These are phyloP conservation scores for Trametes sp. DNA, from an alignment of 1,284 basidiomycete genomes.

Conservation along the genomic window DNA sequence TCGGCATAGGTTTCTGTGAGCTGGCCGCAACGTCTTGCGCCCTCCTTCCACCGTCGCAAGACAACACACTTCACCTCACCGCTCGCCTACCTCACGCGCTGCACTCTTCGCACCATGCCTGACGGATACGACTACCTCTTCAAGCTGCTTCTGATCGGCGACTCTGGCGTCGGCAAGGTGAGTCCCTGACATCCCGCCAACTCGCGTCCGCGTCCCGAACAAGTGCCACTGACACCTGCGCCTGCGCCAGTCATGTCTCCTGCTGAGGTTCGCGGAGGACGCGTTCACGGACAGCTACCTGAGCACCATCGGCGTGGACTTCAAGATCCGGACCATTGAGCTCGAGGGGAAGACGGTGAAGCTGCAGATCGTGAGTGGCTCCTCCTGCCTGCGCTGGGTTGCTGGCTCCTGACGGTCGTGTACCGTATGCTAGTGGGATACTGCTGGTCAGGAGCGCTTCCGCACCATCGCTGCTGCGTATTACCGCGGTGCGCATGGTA, in stretches of 20 bases:
- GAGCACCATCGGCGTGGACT: conserved; percentile 99
- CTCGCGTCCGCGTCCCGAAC: not conserved
- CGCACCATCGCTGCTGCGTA: conserved; percentile 98
- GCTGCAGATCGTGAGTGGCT: conserved; percentile 93
- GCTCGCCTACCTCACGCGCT: not conserved
- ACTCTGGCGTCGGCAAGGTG: conserved; percentile 97
- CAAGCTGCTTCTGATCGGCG: conserved; percentile 91
- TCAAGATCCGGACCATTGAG: conserved; percentile 99
- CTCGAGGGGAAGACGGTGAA: conserved; percentile 99
- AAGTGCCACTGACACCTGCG: not conserved
- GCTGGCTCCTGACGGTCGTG: not conserved
- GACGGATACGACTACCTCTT: conserved; percentile 98
- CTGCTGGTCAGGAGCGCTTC: conserved; percentile 97
- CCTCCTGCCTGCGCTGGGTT: too few relatives aligned
- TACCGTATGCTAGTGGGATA: conserved; percentile 81
- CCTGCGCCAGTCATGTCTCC: conserved; percentile 85
- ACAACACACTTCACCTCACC: not conserved
- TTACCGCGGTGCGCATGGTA: conserved; percentile 96
- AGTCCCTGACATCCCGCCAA: conserved; percentile 31
- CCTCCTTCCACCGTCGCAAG: not conserved
- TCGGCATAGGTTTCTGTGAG: conserved; percentile 21
- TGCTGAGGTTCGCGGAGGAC: conserved; percentile 99
- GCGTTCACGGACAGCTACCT: conserved; percentile 99
- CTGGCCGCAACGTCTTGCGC: conserved; percentile 13
- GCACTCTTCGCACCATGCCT: conserved; percentile 62